Evolutionary conservation across 2,329 filamentous ascomycete species (phyloP), one percentile per base, ranked within the genome.

Genomic region (Blumeriella jaapii): DNA sequence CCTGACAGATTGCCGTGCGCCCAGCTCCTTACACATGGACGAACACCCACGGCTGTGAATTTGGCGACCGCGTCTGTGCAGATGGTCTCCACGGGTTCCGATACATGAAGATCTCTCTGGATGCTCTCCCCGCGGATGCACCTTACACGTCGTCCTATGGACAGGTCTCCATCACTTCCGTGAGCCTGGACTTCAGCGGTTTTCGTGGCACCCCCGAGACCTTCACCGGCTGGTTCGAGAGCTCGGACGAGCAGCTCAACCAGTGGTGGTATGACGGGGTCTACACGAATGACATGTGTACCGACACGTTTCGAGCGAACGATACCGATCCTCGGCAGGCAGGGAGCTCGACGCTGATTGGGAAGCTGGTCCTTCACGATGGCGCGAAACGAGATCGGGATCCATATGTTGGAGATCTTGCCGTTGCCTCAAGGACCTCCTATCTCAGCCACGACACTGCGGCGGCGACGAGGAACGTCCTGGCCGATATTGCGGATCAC

Each of bases 51-150:
- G 64, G 65, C 8, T 70, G 67, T 38, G 50, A 61, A 25, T 50
- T 59, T 28, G 57, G 50, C 12, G 54, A 39, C 5, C 50, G 66
- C 37, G 65, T 71, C 9, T 70, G 67, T 44, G 55, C 62, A 0
- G 67, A 71, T 38, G 68, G 67, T 2, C 51, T 71, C 4, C 68
- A 71, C 34, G 67, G 65, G 4, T 71, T 70, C 45, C 61, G 67
- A 23, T 71, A 69, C 39, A 45, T 71, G 24, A 66, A 60, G 34
- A 61, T 70, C 17, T 59, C 59, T 28, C 54, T 71, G 3, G 62
- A 64, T 39, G 61, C 64, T 0, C 47, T 69, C 2, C 16, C 54
- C 2, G 41, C 46, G 1, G 67, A 71, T 48, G 49, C 59, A 1
- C 65, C 67, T 2, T 57, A 64, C 45, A 64, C 67, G 0, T 53